phyloP scores from a whole-genome alignment of 208 protist genomes.

The Trypanosoma boissoni region DNA sequence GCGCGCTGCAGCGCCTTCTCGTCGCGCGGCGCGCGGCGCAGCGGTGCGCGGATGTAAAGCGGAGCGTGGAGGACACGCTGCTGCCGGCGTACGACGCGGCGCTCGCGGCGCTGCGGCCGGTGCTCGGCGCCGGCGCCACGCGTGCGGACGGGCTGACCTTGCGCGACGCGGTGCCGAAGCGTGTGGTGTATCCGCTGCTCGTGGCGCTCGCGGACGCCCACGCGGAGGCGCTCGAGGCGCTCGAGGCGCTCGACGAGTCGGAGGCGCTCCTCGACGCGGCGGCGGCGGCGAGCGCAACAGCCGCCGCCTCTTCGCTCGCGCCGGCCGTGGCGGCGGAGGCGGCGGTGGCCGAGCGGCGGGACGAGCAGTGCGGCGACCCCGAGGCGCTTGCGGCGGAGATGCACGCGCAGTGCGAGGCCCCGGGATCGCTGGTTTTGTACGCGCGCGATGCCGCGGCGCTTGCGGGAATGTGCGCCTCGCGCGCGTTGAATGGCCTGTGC shows the following conservation, averaged over 20 bases:
- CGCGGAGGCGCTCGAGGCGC: constrained; percentile 36
- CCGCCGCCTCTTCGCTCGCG: constrained; percentile 47
- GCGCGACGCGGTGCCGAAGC: constrained; percentile 41
- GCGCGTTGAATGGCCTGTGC: constrained; percentile 29
- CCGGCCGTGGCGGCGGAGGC: constrained; percentile 40
- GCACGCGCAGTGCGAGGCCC: constrained; percentile 4
- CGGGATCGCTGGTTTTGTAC: constrained; percentile 14
- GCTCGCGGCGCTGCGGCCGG: constrained; percentile 37
- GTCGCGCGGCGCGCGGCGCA: constrained; percentile 47
- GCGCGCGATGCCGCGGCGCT: constrained; percentile 15
- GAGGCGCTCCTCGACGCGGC: constrained; percentile 43
- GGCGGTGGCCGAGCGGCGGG: constrained; percentile 1
- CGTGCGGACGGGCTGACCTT: constrained; percentile 21
- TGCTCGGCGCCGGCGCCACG: constrained; percentile 25
- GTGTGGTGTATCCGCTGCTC: constrained; percentile 63
- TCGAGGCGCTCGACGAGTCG: constrained; percentile 51
- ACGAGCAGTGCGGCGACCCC: constrained; percentile 1
- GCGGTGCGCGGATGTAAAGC: constrained; percentile 32
- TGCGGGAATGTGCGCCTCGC: constrained; percentile 6
- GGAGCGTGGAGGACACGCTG: constrained; percentile 31
- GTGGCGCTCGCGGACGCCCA: constrained; percentile 75
- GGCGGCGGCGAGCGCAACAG: constrained; percentile 32
- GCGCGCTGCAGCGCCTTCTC: constrained; percentile 50
- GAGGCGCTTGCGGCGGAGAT: constrained; percentile 8
- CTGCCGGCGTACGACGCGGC: constrained; percentile 44